These are phyloP conservation scores for Penicillium coffeae DNA, from an alignment of 495 filamentous ascomycete species.

Conservation along the genomic window DNA sequence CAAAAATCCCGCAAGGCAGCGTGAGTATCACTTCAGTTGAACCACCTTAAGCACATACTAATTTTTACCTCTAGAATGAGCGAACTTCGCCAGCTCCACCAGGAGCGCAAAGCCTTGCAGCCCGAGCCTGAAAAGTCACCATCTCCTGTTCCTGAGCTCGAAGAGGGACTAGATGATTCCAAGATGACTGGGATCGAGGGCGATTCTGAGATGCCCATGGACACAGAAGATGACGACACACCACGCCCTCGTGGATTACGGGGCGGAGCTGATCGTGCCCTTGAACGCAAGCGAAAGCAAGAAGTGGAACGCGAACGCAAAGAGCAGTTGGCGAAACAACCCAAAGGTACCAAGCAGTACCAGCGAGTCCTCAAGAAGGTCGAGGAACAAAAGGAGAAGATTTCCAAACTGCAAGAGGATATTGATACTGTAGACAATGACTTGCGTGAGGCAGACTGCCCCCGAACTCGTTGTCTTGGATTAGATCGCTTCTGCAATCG, in stretches of 20 bases:
- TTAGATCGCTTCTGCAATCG: conserved; percentile 96
- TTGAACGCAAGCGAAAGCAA: conserved; percentile 78
- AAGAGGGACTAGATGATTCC: conserved; percentile 56
- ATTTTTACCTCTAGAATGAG: conserved; percentile 54
- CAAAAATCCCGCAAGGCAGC: conserved; percentile 76
- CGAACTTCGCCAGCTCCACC: conserved; percentile 77
- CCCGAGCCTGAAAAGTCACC: conserved; percentile 61
- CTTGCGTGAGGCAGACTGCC: conserved; percentile 87
- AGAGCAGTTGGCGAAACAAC: conserved; percentile 73
- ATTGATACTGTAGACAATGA: conserved; percentile 85
- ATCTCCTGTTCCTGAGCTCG: conserved; percentile 58
- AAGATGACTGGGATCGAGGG: conserved; percentile 64
- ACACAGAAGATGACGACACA: conserved; percentile 60
- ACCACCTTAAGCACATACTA: neutral
- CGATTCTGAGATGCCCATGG: conserved; percentile 45
- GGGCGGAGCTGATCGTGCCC: conserved; percentile 70
- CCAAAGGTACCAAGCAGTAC: conserved; percentile 85
- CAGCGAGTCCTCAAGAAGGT: conserved; percentile 84
- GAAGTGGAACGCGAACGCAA: conserved; percentile 77
- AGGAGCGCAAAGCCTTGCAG: conserved; percentile 80
- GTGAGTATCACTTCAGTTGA: conserved; percentile 52
- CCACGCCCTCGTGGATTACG: conserved; percentile 67
- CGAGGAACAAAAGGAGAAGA: conserved; percentile 72
- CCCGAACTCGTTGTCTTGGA: conserved; percentile 81
- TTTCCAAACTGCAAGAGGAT: conserved; percentile 76